phyloP scores from a whole-genome alignment of 495 filamentous ascomycete species.

The Tuber borchii region DNA sequence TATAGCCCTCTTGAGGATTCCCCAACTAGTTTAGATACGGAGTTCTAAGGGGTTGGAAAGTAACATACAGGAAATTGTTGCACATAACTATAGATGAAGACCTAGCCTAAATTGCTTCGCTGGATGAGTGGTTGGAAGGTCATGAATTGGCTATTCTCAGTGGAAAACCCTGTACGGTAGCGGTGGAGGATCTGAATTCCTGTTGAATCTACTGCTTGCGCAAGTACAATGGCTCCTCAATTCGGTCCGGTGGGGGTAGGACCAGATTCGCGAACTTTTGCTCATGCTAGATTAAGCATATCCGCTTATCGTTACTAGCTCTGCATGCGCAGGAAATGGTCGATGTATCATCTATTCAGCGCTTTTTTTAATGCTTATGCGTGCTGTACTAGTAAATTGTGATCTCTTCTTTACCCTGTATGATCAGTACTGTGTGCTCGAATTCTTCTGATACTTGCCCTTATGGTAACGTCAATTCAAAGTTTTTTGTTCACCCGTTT shows the following conservation, averaged over 20 bases:
- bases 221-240: background rate
- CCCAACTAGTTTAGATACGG: no score
- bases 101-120: no score
- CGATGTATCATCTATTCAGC: background rate
- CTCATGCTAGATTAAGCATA: background rate
- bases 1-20: no score
- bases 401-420: slow-evolving; percentile 10
- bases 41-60: no score
- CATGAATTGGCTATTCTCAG: no score
- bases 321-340: background rate
- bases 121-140: no score
- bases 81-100: no score
- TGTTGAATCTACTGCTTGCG: background rate
- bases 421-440: slow-evolving; percentile 9
- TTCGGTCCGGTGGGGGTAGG: background rate
- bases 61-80: no score
- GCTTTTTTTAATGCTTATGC: background rate
- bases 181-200: background rate
- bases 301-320: background rate
- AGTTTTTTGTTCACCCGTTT: background rate
- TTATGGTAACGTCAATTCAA: slow-evolving; percentile 3
- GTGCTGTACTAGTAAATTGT: background rate
- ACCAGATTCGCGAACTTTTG: background rate
- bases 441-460: background rate
- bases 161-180: background rate